Percentiles rank a stretch among this genome's conserved stretches.
These are phyloP conservation scores for Zymoseptoria pseudotritici DNA, from an alignment of 2,329 filamentous ascomycete genomes.

Conservation along the genomic window DNA sequence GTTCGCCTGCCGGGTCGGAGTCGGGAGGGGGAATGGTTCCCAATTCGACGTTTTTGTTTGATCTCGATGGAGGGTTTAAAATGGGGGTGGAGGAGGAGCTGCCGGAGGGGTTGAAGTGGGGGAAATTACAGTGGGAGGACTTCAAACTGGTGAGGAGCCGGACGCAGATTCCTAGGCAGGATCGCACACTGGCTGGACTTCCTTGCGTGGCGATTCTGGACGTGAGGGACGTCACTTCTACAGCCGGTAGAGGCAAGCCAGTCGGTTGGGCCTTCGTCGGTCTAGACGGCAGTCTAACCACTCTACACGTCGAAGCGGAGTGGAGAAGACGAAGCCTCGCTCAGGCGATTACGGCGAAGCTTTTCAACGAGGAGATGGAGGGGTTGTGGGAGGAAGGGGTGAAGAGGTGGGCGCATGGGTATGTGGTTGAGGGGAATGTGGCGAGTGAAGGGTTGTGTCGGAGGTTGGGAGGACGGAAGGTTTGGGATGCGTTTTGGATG, in stretches of 20 bases:
- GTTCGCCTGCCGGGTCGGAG: constrained; percentile 5
- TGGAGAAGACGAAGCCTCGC: constrained; percentile 58
- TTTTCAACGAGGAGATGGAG: constrained; percentile 48
- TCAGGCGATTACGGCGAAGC: constrained; percentile 51
- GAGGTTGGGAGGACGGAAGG: constrained; percentile 50
- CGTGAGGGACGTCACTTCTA: background rate
- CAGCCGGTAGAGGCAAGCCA: constrained; percentile 27
- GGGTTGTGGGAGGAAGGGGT: constrained; percentile 27
- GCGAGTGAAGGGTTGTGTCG: constrained; percentile 56
- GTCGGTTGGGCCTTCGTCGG: constrained; percentile 61
- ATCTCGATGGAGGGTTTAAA: constrained; percentile 8
- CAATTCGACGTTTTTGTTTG: constrained; percentile 24
- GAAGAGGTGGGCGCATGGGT: constrained; percentile 53
- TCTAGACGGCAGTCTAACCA: constrained; percentile 54
- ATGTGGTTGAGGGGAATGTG: constrained; percentile 55
- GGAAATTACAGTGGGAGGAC: constrained; percentile 44
- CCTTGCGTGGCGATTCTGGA: constrained; percentile 31
- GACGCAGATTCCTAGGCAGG: constrained; percentile 50
- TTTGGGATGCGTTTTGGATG: constrained; percentile 55
- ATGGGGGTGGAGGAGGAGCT: constrained; percentile 21
- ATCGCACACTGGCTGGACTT: constrained; percentile 37
- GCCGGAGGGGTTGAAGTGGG: constrained; percentile 50
- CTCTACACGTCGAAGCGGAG: constrained; percentile 52
- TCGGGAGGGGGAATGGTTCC: constrained; percentile 10
- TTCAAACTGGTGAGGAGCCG: constrained; percentile 48